phyloP scores from a whole-genome alignment of 495 filamentous ascomycete genomes.

The Hypoxylon crocopeplum region DNA sequence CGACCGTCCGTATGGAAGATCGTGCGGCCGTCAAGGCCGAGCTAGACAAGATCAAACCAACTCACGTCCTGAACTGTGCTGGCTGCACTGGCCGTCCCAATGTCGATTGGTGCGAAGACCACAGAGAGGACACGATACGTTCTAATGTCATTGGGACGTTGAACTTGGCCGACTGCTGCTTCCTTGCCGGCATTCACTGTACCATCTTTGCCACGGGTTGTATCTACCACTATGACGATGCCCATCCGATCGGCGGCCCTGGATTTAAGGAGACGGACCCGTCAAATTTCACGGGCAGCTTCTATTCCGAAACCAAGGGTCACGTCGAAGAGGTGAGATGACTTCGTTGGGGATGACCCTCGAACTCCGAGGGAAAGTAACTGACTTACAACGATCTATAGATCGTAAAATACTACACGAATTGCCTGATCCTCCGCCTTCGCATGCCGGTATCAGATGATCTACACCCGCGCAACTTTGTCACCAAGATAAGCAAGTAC shows the following conservation, averaged over 20 bases:
- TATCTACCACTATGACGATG: conserved; percentile 66
- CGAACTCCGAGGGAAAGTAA: background rate
- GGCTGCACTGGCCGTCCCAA: conserved; percentile 73
- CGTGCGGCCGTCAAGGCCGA: conserved; percentile 62
- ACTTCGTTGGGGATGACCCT: background rate
- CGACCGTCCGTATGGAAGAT: conserved; percentile 67
- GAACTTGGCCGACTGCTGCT: conserved; percentile 67
- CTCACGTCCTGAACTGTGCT: conserved; percentile 68
- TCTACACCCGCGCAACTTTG: conserved; percentile 69
- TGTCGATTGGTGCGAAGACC: conserved; percentile 74
- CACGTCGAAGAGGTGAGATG: conserved; percentile 65
- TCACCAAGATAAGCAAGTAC: conserved; percentile 71
- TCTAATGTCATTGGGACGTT: conserved; percentile 69
- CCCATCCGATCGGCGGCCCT: conserved; percentile 63
- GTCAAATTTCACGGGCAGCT: conserved; percentile 69
- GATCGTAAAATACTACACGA: conserved; percentile 66
- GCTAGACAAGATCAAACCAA: conserved; percentile 63
- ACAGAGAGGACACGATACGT: conserved; percentile 67
- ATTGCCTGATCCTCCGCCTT: conserved; percentile 65
- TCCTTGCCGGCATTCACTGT: conserved; percentile 61
- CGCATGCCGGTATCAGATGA: conserved; percentile 75
- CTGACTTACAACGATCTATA: conserved; percentile 37
- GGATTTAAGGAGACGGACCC: conserved; percentile 67
- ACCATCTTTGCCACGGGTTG: conserved; percentile 72
- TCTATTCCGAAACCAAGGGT: conserved; percentile 71